Percentiles rank a stretch among this genome's conserved stretches.
These are phyloP conservation scores for Bimuria novae-zelandiae DNA, from an alignment of 2,329 filamentous ascomycete genomes.

Conservation along the genomic window DNA sequence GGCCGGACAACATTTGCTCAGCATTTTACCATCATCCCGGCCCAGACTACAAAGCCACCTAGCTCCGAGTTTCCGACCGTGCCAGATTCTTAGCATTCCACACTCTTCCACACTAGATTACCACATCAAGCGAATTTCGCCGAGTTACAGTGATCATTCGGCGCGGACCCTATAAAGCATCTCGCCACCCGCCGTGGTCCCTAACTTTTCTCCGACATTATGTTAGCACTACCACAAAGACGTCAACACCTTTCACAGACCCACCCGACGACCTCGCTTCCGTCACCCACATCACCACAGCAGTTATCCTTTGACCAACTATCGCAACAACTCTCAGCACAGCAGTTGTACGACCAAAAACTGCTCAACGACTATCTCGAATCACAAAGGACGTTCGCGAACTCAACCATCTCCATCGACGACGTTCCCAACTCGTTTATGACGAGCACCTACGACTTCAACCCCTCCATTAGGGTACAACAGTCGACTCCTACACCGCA, in stretches of 20 bases:
- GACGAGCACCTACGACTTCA: constrained; percentile 41
- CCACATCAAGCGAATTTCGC: too few relatives aligned
- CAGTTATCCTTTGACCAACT: constrained; percentile 34
- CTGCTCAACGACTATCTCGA: constrained; percentile 45
- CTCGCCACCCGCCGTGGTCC: constrained; percentile 44
- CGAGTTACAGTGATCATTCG: too few relatives aligned
- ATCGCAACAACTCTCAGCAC: constrained; percentile 32
- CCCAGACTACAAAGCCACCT: constrained; percentile 20
- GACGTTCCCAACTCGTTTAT: constrained; percentile 36
- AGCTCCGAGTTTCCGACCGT: constrained; percentile 33
- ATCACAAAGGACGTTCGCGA: constrained; percentile 36
- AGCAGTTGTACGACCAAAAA: constrained; percentile 38
- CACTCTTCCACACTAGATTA: constrained; percentile 39
- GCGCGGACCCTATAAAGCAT: too few relatives aligned
- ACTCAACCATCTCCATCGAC: constrained; percentile 16
- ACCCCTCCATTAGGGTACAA: constrained; percentile 47
- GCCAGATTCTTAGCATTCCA: constrained; percentile 34
- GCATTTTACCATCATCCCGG: constrained; percentile 40
- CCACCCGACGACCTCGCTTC: constrained; percentile 24
- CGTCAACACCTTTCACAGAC: constrained; percentile 41
- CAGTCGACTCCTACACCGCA: constrained; percentile 48
- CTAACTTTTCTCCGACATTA: constrained; percentile 38
- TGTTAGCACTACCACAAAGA: constrained; percentile 45
- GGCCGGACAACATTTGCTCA: constrained; percentile 37
- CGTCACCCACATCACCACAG: constrained; percentile 38